phyloP scores from a whole-genome alignment of 129 eudicot species.

The Escallonia herrerae region DNA sequence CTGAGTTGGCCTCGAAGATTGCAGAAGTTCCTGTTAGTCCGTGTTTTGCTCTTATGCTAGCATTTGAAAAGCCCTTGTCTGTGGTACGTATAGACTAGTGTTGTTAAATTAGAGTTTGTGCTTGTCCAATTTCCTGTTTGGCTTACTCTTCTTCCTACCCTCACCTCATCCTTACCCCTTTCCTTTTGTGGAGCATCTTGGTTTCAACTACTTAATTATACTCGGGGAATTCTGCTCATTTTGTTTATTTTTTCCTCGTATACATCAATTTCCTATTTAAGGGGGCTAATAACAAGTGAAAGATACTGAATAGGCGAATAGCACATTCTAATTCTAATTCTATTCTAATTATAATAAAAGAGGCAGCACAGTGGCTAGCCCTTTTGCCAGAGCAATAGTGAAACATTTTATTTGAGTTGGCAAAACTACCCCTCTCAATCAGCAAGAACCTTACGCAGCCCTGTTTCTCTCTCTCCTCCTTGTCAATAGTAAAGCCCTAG shows the following conservation, averaged over 20 bases:
- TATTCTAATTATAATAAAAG: too few relatives aligned
- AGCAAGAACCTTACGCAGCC: too few relatives aligned
- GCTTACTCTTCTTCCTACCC: not conserved
- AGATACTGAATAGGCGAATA: too few relatives aligned
- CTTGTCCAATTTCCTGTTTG: not conserved
- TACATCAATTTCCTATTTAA: too few relatives aligned
- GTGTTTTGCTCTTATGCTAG: conserved; percentile 88
- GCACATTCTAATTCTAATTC: too few relatives aligned
- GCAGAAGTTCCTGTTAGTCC: conserved; percentile 70
- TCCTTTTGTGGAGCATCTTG: not conserved
- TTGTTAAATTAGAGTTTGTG: not conserved
- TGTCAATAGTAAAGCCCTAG: too few relatives aligned
- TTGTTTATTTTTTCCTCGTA: not conserved
- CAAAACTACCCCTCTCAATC: too few relatives aligned
- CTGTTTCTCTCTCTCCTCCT: too few relatives aligned
- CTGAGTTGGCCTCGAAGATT: conserved; percentile 45
- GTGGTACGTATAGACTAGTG: conserved; percentile 35
- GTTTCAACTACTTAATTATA: not conserved
- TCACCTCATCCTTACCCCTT: not conserved
- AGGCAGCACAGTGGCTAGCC: too few relatives aligned
- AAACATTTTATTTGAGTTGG: too few relatives aligned
- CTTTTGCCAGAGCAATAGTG: too few relatives aligned
- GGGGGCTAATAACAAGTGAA: too few relatives aligned
- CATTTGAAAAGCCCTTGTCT: conserved; percentile 75
- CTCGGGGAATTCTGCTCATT: not conserved